Evolutionary conservation across 768 basidiomycete genomes (phyloP), one percentile per base, ranked within the genome.

Genomic region (Multifurca ochricompacta): DNA sequence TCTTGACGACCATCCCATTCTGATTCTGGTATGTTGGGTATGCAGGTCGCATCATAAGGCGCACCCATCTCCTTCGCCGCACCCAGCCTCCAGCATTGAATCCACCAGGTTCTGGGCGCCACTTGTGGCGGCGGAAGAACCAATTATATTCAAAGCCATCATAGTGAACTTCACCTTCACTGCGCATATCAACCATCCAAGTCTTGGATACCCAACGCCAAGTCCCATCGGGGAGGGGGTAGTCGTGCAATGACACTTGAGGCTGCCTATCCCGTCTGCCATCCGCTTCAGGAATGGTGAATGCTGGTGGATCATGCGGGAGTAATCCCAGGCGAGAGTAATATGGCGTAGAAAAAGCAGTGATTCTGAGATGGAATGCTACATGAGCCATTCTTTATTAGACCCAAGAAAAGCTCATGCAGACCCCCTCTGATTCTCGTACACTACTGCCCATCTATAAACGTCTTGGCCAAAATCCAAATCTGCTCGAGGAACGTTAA

Each of bases 161-260:
- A 59, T 85, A 77, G 61, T 89, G 85, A 3, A 89, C 83, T 62
- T 84, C 78, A 47, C 86, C 85, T 21, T 86, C 81, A 27, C 81
- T 78, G 37, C 84, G 85, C 88, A 91, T 91, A 70, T 91, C 89
- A 54, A 91, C 80, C 85, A 91, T 86, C 88, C 88, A 91, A 6
- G 77, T 68, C 39, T 78, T 78, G 37, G 85, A 87, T 1, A 89
- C 80, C 88, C 88, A 91, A 48, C 70, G 76, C 89, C 89, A 91
- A 19, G 75, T 77, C 21, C 86, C 87, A 59, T 90, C 85, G 2
- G 88, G 88, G 23, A 91, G 75, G 8, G 85, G 84, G 62, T 84
- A 91, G 51, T 77, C 75, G 3, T 69, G 65, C 4, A 87, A 74
- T 7, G 81, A 73, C 45, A 85, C 72, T 3, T 77, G 76, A 0